phyloP scores from a whole-genome alignment of 1,139 yeast species.

The Arxiozyma slooffiae region DNA sequence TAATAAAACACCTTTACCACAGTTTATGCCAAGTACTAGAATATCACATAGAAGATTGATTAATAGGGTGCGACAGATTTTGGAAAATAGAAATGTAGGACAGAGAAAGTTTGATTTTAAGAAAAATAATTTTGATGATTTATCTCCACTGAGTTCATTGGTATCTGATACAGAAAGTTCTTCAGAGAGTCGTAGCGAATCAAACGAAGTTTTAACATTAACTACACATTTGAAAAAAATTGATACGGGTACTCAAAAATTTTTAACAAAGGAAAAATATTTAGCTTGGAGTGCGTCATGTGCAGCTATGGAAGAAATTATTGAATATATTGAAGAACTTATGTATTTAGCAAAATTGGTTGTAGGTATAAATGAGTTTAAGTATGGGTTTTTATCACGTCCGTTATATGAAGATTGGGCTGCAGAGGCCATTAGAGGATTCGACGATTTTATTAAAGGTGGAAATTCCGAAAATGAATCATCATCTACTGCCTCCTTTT shows the following conservation, averaged over 20 bases:
- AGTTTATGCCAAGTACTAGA: slow-evolving; percentile 41
- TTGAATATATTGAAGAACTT: slow-evolving; percentile 41
- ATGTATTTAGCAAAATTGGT: slow-evolving; percentile 35
- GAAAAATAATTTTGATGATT: slow-evolving; percentile 8
- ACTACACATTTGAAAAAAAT: background rate
- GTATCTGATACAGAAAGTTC: background rate
- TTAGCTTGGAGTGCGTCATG: slow-evolving; percentile 45
- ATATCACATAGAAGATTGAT: slow-evolving; percentile 39
- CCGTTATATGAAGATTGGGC: slow-evolving; percentile 39
- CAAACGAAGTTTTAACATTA: slow-evolving; percentile 1
- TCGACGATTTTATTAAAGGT: slow-evolving; percentile 22
- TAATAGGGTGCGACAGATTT: slow-evolving; percentile 34
- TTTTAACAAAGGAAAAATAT: slow-evolving; percentile 33
- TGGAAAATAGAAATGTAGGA: slow-evolving; percentile 18
- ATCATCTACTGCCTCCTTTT: background rate
- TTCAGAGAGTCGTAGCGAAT: background rate
- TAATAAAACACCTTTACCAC: slow-evolving; percentile 40
- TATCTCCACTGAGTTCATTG: slow-evolving; percentile 3
- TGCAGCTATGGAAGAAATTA: slow-evolving; percentile 41
- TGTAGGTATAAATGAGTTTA: slow-evolving; percentile 41
- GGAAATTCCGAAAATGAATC: background rate
- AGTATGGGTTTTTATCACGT: slow-evolving; percentile 41
- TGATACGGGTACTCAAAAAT: slow-evolving; percentile 10
- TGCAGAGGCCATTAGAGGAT: slow-evolving; percentile 31
- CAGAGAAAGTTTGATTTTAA: background rate